phyloP scores from a whole-genome alignment of 768 basidiomycete genomes.

The Amanita rubescens region DNA sequence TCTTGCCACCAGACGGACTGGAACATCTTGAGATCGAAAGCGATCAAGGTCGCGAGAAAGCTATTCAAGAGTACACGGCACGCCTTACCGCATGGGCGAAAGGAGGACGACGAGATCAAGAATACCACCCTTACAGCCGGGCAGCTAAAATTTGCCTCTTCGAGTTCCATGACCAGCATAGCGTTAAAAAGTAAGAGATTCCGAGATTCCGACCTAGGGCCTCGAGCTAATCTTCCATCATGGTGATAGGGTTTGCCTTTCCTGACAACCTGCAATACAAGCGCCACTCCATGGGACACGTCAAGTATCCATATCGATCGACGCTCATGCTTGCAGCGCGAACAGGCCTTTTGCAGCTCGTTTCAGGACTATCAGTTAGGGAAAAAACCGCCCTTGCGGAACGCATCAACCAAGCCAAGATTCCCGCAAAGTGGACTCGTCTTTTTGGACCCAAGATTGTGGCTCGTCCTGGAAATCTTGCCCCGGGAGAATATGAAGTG shows the following conservation, averaged over 20 bases:
- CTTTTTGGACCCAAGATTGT: slow-evolving; percentile 4
- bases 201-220: background rate
- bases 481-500: slow-evolving; percentile 5
- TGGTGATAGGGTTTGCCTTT: background rate
- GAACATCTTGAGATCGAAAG: background rate
- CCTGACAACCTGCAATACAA: slow-evolving; percentile 2
- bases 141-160: background rate
- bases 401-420: background rate
- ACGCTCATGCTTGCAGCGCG: slow-evolving; percentile 5
- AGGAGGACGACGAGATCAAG: background rate
- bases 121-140: background rate
- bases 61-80: background rate
- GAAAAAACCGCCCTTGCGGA: background rate
- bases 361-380: background rate
- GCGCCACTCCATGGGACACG: background rate
- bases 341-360: background rate
- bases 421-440: slow-evolving; percentile 4
- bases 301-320: slow-evolving; percentile 4
- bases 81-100: background rate
- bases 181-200: background rate
- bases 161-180: background rate
- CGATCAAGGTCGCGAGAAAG: background rate
- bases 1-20: background rate
- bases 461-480: background rate
- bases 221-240: background rate